phyloP scores from a whole-genome alignment of 148 eudicot species.

The Arctostaphylos glauca region DNA sequence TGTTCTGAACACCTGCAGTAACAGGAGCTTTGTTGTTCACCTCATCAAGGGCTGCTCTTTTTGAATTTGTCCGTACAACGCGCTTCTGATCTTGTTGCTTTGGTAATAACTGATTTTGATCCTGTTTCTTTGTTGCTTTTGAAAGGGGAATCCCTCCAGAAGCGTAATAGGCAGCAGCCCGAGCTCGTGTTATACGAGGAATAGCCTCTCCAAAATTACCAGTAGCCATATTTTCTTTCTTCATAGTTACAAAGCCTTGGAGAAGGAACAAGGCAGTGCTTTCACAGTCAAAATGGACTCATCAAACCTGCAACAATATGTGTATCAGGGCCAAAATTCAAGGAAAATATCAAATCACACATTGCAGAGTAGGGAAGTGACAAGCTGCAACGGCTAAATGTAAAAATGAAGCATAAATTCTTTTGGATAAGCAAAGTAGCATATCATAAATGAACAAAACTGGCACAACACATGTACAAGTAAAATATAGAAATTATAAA shows the following conservation, averaged over 20 bases:
- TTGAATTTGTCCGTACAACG: conserved; percentile 29
- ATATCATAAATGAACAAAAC: neutral
- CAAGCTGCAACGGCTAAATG: neutral
- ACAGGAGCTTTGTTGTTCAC: conserved; percentile 25
- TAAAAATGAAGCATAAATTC: neutral
- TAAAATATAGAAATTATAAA: too few species aligned
- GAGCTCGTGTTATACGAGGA: conserved; percentile 60
- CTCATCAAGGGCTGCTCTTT: conserved; percentile 52
- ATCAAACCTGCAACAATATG: conserved; percentile 18
- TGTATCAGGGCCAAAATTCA: conserved; percentile 10
- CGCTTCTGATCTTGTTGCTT: conserved; percentile 27
- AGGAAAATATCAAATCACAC: neutral
- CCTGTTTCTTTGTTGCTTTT: conserved; percentile 26
- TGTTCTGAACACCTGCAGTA: conserved; percentile 31
- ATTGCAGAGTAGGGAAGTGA: neutral
- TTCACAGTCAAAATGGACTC: conserved; percentile 22
- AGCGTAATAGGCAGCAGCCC: conserved; percentile 49
- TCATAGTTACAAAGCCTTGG: conserved; percentile 36
- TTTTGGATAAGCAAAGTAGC: neutral
- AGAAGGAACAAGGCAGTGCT: conserved; percentile 28
- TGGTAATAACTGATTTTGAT: neutral
- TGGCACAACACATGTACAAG: neutral
- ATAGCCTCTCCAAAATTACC: conserved; percentile 37
- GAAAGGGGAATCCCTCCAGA: conserved; percentile 20
- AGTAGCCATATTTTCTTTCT: conserved; percentile 31